A percentile compares a stretch with the other conserved stretches of the same genome.
phyloP scores from a whole-genome alignment of 2,329 filamentous ascomycete species.

The Claviceps quebecensis region DNA sequence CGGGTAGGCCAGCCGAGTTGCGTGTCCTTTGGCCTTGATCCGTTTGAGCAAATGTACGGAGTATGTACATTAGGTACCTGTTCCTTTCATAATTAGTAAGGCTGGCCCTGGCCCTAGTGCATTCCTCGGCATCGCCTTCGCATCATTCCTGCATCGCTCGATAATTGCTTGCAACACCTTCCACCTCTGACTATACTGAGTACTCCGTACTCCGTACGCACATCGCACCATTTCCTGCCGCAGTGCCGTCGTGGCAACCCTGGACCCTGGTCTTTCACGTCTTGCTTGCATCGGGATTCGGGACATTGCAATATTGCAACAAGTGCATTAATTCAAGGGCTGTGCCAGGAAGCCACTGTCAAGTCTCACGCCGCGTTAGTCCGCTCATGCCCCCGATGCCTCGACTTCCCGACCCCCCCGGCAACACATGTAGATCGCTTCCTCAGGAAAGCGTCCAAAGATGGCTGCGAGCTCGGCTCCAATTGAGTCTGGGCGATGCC shows the following conservation, averaged over 20 bases:
- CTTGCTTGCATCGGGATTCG: neutral
- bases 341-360: constrained; percentile 1
- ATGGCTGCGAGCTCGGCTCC: neutral
- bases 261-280: neutral
- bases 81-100: neutral
- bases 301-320: neutral
- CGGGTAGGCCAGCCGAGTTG: too few species aligned
- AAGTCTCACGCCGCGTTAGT: constrained; percentile 1
- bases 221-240: neutral
- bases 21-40: too few species aligned
- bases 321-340: neutral
- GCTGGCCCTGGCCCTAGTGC: neutral
- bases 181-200: neutral
- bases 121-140: neutral
- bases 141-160: neutral
- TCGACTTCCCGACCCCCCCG: neutral
- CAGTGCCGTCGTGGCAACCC: neutral
- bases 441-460: neutral
- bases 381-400: neutral
- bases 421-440: neutral
- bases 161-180: too few species aligned
- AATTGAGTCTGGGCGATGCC: neutral
- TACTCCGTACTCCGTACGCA: neutral
- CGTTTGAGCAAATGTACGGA: too few species aligned
- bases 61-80: too few species aligned